Evolutionary conservation across 116 monocot genomes (phyloP), one percentile per base, ranked within the genome.

Genomic region (Dioscorea cayenensis): DNA sequence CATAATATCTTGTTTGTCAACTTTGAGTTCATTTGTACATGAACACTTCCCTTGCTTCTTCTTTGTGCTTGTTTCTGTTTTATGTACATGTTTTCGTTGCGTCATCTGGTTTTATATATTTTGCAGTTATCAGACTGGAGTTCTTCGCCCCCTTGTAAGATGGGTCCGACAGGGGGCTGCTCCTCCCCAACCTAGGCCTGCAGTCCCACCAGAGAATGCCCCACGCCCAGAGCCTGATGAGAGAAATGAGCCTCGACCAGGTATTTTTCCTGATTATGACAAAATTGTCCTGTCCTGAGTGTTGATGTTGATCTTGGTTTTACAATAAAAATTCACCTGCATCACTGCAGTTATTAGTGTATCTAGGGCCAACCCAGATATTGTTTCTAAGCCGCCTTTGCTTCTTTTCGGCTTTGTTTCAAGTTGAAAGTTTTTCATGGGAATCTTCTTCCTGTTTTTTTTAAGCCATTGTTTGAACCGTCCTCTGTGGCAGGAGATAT

Each of bases 71-170:
- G 5, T 55, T 18, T 55, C 55, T 55, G 14, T 55, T 55, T 11
- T 55, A 11, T 19, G 2, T n/a, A 19, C 14, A 16, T 55, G 17
- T 55, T 55, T 16, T 55, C 14, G 18, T 55, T 55, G 4, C 18
- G 0, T 55, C 55, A 55, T 14, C 43, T 43, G 43, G 43, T 43
- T 43, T 43, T 43, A 43, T 43, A 43, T 43, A 10, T 55, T 67
- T 9, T 50, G 60, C 72, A 91, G 97, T n/a, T 90, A 97, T 78
- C 93, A 97, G 72, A 97, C 97, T 70, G 97, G 93, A 72, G 86
- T 76, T 27, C 74, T 97, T 70, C 62, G 83, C 13, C 93, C 97
- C 25, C 68, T 97, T 48, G 28, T 97, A n/a, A 76, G 78, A 78
- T 90, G 90, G 84, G 70, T 88, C 62, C 75, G 81, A 63, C 80